Evolutionary conservation across 176 grass and related monocot genomes (phyloP).

Genomic region (Thinopyrum elongatum): DNA sequence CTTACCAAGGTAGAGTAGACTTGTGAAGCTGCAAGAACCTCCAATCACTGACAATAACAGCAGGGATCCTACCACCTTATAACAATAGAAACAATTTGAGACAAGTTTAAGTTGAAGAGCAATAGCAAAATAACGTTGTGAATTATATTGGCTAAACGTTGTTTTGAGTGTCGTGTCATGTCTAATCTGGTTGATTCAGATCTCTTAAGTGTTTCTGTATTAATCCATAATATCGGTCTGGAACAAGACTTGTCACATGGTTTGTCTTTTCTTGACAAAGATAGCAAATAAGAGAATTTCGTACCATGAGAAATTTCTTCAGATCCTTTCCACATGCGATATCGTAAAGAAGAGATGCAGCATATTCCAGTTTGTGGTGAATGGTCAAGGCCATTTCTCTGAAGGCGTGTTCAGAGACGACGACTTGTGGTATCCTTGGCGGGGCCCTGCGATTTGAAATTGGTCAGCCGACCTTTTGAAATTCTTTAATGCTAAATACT

Average conservation of each 20-base stretch:
- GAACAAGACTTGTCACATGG: neutral
- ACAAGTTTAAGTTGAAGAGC: neutral
- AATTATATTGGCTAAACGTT: neutral
- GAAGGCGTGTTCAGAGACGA: conserved; percentile 59
- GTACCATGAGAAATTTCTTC: conserved; percentile 76
- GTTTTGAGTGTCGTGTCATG: neutral
- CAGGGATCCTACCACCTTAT: conserved; percentile 58
- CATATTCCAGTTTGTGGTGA: conserved; percentile 46
- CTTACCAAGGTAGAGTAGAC: conserved; percentile 76
- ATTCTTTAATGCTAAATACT: neutral
- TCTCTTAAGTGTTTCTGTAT: neutral
- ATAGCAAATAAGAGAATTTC: neutral
- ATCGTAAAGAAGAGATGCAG: conserved; percentile 40
- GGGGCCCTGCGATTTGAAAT: conserved; percentile 33
- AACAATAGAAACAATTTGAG: conserved; percentile 14
- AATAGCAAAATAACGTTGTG: conserved; percentile 15
- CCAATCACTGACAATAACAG: conserved; percentile 65
- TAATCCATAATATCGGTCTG: neutral
- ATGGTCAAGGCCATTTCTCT: conserved; percentile 48
- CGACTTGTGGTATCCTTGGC: conserved; percentile 57
- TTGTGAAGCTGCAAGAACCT: conserved; percentile 77
- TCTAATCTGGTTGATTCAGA: conserved; percentile 4
- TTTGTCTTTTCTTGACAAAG: conserved; percentile 9
- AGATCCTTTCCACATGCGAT: conserved; percentile 86
- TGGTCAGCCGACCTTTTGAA: neutral